These are phyloP conservation scores for Euphrasia arctica DNA, from an alignment of 305 asterid species.

Conservation along the genomic window DNA sequence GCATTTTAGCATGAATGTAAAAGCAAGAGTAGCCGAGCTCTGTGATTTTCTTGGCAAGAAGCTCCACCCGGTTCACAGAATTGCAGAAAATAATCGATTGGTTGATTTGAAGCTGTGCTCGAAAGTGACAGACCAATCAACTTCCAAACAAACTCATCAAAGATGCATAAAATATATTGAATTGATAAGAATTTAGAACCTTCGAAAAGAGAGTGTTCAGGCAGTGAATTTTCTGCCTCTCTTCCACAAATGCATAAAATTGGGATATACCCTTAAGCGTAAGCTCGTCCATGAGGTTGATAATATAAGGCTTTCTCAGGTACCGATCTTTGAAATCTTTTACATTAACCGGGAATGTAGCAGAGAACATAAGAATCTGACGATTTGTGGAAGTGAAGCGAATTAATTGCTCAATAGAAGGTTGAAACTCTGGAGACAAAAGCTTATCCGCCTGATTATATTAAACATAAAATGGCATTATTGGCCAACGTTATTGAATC, in stretches of 20 bases:
- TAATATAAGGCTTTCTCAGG: conserved; percentile 44
- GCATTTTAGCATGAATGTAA: conserved; percentile 9
- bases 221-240: conserved; percentile 49
- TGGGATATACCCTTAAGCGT: conserved; percentile 55
- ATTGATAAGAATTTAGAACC: conserved; percentile 30
- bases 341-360: conserved; percentile 58
- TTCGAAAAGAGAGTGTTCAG: conserved; percentile 38
- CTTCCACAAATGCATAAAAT: conserved; percentile 36
- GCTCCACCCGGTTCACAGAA: conserved; percentile 59
- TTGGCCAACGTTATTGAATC: not conserved
- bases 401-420: conserved; percentile 51
- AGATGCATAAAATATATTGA: conserved; percentile 4
- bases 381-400: conserved; percentile 40
- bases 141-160: not conserved
- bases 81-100: conserved; percentile 62
- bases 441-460: conserved; percentile 58
- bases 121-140: conserved; percentile 6
- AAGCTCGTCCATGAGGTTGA: conserved; percentile 62
- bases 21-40: conserved; percentile 11
- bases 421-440: conserved; percentile 24
- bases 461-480: conserved; percentile 4
- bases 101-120: conserved; percentile 58
- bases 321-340: conserved; percentile 52
- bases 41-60: conserved; percentile 31
- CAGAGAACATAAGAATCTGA: conserved; percentile 54